phyloP scores from a whole-genome alignment of 2,329 filamentous ascomycete species.

The Ciborinia camelliae region DNA sequence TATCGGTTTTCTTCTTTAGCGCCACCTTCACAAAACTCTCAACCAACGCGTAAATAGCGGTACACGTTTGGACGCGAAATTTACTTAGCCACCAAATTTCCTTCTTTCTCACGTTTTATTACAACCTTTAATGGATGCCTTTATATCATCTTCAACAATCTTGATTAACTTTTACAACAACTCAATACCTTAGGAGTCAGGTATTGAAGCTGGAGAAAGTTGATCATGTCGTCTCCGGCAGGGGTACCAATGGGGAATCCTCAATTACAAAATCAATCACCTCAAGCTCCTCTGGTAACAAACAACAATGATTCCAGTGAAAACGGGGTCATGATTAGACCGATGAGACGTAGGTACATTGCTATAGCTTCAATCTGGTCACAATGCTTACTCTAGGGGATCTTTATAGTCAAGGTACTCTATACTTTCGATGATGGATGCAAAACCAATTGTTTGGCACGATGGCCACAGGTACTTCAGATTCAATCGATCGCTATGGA shows the following conservation, averaged over 20 bases:
- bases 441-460: constrained; percentile 84
- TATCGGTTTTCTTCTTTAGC: constrained; percentile 20
- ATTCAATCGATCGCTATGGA: constrained; percentile 80
- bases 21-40: constrained; percentile 19
- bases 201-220: constrained; percentile 26
- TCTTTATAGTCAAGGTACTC: constrained; percentile 77
- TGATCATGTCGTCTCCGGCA: constrained; percentile 35
- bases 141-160: constrained; percentile 21
- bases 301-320: constrained; percentile 38
- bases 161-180: constrained; percentile 23
- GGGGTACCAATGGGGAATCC: constrained; percentile 20
- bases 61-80: constrained; percentile 27
- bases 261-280: constrained; percentile 23
- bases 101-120: constrained; percentile 14
- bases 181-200: constrained; percentile 21
- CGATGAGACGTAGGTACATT: constrained; percentile 61
- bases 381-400: constrained; percentile 25
- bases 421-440: constrained; percentile 92
- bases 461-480: constrained; percentile 74
- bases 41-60: constrained; percentile 18
- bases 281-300: constrained; percentile 25
- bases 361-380: not conserved
- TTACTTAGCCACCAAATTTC: constrained; percentile 30
- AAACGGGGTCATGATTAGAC: constrained; percentile 47
- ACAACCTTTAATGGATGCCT: constrained; percentile 27